phyloP scores from a whole-genome alignment of 2,329 filamentous ascomycete species.

The Fusarium nisikadoi region DNA sequence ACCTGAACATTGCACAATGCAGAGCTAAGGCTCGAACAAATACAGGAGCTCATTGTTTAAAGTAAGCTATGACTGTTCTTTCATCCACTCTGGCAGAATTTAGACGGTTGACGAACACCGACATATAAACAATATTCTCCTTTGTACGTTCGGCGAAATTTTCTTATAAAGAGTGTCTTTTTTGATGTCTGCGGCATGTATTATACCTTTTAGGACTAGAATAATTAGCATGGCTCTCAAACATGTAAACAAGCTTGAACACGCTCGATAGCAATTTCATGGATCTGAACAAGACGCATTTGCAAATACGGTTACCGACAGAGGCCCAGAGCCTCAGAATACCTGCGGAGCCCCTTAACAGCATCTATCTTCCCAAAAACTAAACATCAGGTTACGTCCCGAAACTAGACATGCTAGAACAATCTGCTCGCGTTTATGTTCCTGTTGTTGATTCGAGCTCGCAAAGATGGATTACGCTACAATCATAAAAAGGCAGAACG shows the following conservation, averaged over 20 bases:
- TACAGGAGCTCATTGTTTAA: background rate
- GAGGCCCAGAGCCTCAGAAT: background rate
- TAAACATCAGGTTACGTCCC: no score
- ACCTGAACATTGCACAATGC: background rate
- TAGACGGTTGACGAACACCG: accelerated
- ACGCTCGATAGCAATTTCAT: no score
- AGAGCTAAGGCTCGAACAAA: background rate
- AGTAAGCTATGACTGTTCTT: background rate
- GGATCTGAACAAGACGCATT: no score
- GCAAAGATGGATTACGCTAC: background rate
- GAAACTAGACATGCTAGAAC: background rate
- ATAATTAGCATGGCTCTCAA: background rate
- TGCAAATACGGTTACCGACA: background rate
- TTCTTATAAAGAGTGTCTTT: no score
- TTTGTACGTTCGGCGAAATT: background rate
- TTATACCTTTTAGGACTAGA: background rate
- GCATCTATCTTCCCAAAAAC: no score
- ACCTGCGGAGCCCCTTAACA: no score
- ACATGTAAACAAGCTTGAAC: background rate
- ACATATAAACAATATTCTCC: background rate
- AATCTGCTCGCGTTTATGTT: background rate
- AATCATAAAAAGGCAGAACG: background rate
- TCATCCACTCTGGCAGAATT: accelerated
- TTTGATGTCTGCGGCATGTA: background rate
- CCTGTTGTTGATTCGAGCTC: background rate